Evolutionary conservation across 2,329 filamentous ascomycete species (phyloP).

Genomic region (Phialophora macrospora): DNA sequence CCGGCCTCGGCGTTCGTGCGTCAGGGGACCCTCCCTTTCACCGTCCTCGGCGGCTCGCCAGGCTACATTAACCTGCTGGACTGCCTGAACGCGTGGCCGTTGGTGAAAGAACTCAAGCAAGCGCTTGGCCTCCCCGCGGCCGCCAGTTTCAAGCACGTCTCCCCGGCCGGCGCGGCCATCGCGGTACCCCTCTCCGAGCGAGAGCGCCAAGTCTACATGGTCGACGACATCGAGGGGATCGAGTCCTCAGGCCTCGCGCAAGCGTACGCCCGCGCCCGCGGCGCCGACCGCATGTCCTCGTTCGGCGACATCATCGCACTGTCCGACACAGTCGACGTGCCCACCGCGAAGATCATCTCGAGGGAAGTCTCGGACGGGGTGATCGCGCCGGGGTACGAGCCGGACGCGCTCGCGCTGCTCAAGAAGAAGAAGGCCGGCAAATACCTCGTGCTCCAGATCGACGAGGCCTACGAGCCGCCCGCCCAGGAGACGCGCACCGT

Average conservation of each 20-base stretch:
- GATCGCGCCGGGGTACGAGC: slow-evolving; percentile 84
- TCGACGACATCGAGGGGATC: slow-evolving; percentile 89
- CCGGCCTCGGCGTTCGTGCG: slow-evolving; percentile 83
- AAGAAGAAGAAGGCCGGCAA: slow-evolving; percentile 98
- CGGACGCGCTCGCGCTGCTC: slow-evolving; percentile 85
- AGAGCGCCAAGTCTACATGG: slow-evolving; percentile 98
- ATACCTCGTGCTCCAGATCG: slow-evolving; percentile 95
- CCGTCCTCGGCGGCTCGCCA: slow-evolving; percentile 84
- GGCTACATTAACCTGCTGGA: slow-evolving; percentile 98
- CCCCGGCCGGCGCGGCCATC: slow-evolving; percentile 92
- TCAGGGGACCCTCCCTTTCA: slow-evolving; percentile 83
- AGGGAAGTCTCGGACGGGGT: slow-evolving; percentile 98
- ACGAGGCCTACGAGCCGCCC: slow-evolving; percentile 79
- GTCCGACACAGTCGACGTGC: slow-evolving; percentile 85
- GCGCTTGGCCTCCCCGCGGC: slow-evolving; percentile 87
- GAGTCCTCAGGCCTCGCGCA: slow-evolving; percentile 85
- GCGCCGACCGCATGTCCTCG: slow-evolving; percentile 97
- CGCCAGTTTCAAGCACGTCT: slow-evolving; percentile 99
- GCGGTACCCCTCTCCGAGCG: slow-evolving; percentile 82
- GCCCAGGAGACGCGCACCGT: slow-evolving; percentile 79
- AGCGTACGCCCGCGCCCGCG: slow-evolving; percentile 92
- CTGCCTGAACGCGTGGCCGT: slow-evolving; percentile 92
- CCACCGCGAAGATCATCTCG: slow-evolving; percentile 96
- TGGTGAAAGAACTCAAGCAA: slow-evolving; percentile 93
- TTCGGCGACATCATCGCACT: slow-evolving; percentile 97